These are phyloP conservation scores for Hypoxylon intermedium DNA, from an alignment of 495 filamentous ascomycete species.

Conservation along the genomic window DNA sequence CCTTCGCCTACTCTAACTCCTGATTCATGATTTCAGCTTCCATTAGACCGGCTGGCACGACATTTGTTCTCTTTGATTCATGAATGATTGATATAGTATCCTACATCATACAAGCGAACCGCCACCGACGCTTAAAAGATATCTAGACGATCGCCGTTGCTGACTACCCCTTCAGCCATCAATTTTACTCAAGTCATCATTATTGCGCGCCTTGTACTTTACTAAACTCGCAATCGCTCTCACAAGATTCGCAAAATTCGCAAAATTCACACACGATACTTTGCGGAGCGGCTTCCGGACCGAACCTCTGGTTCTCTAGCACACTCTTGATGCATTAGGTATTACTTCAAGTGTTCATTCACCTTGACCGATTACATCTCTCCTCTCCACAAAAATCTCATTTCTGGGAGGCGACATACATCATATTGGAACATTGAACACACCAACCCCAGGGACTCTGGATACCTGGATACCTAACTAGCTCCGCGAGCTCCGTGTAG, in stretches of 20 bases:
- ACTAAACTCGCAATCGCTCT: no score
- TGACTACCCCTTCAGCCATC: background rate
- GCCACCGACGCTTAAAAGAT: conserved; percentile 8
- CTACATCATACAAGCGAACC: conserved; percentile 7
- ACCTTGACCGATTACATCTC: background rate
- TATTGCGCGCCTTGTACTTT: background rate
- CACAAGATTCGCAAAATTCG: background rate
- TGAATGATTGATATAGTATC: background rate
- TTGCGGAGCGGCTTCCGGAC: background rate
- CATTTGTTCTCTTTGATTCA: background rate
- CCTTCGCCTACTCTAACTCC: no score
- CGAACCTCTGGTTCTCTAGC: no score
- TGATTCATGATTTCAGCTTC: no score
- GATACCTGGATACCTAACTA: background rate
- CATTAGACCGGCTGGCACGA: background rate
- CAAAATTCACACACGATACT: background rate
- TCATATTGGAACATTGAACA: background rate
- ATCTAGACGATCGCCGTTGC: background rate
- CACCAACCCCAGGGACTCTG: background rate
- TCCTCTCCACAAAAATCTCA: background rate
- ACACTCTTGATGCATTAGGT: background rate
- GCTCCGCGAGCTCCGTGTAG: background rate
- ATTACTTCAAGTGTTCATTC: no score
- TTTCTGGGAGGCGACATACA: background rate
- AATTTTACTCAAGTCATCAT: conserved; percentile 7